Percentiles rank a stretch among this genome's conserved stretches.
Evolutionary conservation across 805 yeast species (phyloP).

Genomic region (Kuraishia piskuri): DNA sequence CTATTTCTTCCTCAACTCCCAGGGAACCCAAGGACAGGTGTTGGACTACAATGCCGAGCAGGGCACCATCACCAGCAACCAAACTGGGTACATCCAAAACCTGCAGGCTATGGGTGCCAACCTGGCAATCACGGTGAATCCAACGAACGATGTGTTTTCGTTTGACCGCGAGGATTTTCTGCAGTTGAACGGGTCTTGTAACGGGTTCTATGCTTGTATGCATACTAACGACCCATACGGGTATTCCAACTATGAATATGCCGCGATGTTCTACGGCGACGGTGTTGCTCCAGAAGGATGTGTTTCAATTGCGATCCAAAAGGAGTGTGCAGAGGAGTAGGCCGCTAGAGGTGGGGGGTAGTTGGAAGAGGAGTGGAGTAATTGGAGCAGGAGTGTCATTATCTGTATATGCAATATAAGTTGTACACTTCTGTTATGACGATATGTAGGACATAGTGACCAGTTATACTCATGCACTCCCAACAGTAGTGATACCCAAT

Average conservation of each 20-base stretch:
- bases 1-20: conserved; percentile 22
- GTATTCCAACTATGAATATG: conserved; percentile 21
- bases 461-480: too few relatives aligned
- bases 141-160: conserved; percentile 2
- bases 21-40: background rate
- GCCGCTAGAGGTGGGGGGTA: too few relatives aligned
- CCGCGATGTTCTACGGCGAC: conserved; percentile 18
- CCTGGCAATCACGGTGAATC: background rate
- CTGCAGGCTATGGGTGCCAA: background rate
- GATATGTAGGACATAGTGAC: too few relatives aligned
- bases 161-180: conserved; percentile 17
- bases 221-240: conserved; percentile 34
- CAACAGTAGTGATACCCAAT: too few relatives aligned
- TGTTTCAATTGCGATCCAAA: background rate
- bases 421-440: too few relatives aligned
- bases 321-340: background rate
- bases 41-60: background rate
- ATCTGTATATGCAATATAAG: too few relatives aligned
- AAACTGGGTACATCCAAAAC: background rate
- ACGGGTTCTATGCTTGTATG: conserved; percentile 32
- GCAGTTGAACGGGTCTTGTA: conserved; percentile 20
- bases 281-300: background rate
- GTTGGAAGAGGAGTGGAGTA: too few relatives aligned
- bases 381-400: background rate
- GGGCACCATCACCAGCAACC: background rate